Conservation (phyloP, 495 filamentous ascomycete genomes). For the Hypomontagnella submonticulosa region DNA sequence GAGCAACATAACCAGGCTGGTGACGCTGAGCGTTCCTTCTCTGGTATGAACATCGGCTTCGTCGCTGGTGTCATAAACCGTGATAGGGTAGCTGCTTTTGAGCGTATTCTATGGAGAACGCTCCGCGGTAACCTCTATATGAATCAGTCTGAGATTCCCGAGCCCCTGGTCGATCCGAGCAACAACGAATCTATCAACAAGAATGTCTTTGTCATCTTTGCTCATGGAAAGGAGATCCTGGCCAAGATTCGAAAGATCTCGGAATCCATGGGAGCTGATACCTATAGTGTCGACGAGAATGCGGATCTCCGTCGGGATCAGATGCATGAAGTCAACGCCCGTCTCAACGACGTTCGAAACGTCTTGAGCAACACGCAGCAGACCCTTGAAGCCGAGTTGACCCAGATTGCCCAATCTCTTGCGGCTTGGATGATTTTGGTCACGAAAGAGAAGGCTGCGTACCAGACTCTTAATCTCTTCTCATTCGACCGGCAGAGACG, state of each 20-base stretch:
- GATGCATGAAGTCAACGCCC: slow-evolving; percentile 94
- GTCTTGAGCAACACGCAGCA: slow-evolving; percentile 96
- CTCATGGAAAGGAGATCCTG: slow-evolving; percentile 96
- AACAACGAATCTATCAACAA: slow-evolving; percentile 93
- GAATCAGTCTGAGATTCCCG: slow-evolving; percentile 98
- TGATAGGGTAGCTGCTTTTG: slow-evolving; percentile 92
- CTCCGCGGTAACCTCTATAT: slow-evolving; percentile 98
- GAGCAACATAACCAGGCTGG: slow-evolving; percentile 83
- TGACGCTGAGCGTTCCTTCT: slow-evolving; percentile 85
- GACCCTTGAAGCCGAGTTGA: slow-evolving; percentile 91
- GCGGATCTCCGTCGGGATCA: slow-evolving; percentile 92
- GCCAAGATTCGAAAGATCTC: slow-evolving; percentile 99
- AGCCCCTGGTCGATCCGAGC: slow-evolving; percentile 90
- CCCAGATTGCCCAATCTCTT: slow-evolving; percentile 88
- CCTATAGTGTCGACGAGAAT: slow-evolving; percentile 98
- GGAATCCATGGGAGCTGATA: slow-evolving; percentile 91
- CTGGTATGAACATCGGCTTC: slow-evolving; percentile 98
- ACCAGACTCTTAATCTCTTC: slow-evolving; percentile 93
- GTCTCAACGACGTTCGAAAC: slow-evolving; percentile 86
- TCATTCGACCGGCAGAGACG: slow-evolving; percentile 96
- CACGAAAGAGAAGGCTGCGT: slow-evolving; percentile 99
- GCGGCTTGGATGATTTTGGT: slow-evolving; percentile 96
- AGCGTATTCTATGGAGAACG: slow-evolving; percentile 96
- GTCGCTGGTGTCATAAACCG: slow-evolving; percentile 97
- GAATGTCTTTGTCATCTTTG: slow-evolving; percentile 99